Conservation (phyloP, 768 basidiomycete genomes). For the Tephrocybe sp. region DNA sequence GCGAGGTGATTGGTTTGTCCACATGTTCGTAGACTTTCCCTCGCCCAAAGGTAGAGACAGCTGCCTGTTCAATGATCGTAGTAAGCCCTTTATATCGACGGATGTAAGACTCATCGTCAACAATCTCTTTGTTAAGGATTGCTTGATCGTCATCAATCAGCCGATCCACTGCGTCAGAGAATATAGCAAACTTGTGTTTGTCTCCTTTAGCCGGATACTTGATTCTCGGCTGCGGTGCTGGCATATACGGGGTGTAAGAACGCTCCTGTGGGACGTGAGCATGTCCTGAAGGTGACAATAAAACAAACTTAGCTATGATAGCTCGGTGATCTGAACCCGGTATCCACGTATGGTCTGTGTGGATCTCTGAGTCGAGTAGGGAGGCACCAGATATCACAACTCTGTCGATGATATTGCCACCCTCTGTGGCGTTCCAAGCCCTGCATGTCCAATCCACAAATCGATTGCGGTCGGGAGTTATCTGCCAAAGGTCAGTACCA, state of each 20-base stretch:
- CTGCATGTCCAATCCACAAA: conserved; percentile 15
- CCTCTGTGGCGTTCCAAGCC: background rate
- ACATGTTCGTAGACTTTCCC: background rate
- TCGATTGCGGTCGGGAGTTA: conserved; percentile 6
- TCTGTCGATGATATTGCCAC: conserved; percentile 22
- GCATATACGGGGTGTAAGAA: background rate
- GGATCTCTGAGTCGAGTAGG: conserved; percentile 5
- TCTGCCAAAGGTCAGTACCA: conserved; percentile 17
- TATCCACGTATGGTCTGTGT: conserved; percentile 1
- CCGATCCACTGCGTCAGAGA: background rate
- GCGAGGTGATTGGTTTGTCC: background rate
- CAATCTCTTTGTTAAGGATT: too few species aligned
- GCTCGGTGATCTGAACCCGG: conserved; percentile 5
- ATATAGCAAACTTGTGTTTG: background rate
- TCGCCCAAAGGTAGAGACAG: background rate
- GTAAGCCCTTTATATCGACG: background rate
- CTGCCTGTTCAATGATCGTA: background rate
- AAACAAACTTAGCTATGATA: background rate
- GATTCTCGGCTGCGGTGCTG: background rate
- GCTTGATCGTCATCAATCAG: background rate
- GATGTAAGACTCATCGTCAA: background rate
- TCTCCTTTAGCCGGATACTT: background rate
- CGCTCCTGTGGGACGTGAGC: too few species aligned
- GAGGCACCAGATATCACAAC: conserved; percentile 9
- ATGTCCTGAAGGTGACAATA: background rate